phyloP scores from a whole-genome alignment of 1,139 yeast species.

The Blastobotrys persicus region DNA sequence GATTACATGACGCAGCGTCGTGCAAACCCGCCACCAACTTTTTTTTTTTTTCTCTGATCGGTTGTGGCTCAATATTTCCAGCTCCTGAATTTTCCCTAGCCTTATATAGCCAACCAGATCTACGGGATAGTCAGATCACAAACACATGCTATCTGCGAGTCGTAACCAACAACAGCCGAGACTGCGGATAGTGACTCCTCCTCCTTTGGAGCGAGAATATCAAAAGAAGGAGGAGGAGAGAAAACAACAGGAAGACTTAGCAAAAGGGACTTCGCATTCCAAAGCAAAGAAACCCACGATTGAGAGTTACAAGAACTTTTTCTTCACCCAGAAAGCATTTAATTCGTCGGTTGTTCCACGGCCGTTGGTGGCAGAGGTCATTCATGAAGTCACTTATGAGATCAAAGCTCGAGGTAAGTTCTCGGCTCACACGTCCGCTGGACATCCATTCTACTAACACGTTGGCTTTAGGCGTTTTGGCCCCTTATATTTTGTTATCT shows the following conservation, averaged over 20 bases:
- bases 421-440: too few relatives aligned
- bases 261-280: not conserved
- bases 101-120: not conserved
- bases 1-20: not conserved
- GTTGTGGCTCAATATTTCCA: not conserved
- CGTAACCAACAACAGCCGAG: not conserved
- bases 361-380: constrained; percentile 30
- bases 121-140: not conserved
- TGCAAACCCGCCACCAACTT: constrained; percentile 7
- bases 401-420: constrained; percentile 36
- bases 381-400: constrained; percentile 34
- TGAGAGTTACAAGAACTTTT: constrained; percentile 25
- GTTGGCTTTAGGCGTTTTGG: constrained; percentile 31
- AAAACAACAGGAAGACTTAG: not conserved
- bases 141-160: constrained; percentile 5
- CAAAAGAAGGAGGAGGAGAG: constrained; percentile 1
- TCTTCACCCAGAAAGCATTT: constrained; percentile 31
- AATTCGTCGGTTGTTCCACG: constrained; percentile 29
- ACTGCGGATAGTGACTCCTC: constrained; percentile 8
- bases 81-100: not conserved
- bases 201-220: constrained; percentile 6
- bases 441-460: too few relatives aligned
- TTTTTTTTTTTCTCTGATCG: constrained; percentile 2
- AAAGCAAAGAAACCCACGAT: constrained; percentile 6
- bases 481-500: constrained; percentile 36